A percentile compares a stretch with the other conserved stretches of the same genome.
These are phyloP conservation scores for Cladorrhinum sp. DNA, from an alignment of 2,329 filamentous ascomycete species.

Conservation along the genomic window DNA sequence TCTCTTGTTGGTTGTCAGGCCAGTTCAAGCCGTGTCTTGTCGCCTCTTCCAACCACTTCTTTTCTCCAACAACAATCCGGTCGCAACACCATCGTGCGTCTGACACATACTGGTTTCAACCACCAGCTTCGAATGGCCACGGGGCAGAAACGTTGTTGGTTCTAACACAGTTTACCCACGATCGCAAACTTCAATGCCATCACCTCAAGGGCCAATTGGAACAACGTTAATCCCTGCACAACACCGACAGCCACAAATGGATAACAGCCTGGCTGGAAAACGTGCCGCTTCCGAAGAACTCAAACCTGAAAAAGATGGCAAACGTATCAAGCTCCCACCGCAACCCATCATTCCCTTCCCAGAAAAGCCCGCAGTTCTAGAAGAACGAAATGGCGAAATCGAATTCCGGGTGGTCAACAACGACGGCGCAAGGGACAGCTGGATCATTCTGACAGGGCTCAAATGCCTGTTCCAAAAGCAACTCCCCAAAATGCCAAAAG, in stretches of 20 bases:
- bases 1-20: background rate
- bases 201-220: no score
- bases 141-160: no score
- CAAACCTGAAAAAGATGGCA: conserved; percentile 55
- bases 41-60: no score
- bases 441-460: conserved; percentile 90
- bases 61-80: no score
- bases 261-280: conserved; percentile 44
- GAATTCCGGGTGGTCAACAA: conserved; percentile 99
- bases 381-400: conserved; percentile 91
- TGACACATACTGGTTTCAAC: no score
- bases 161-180: no score
- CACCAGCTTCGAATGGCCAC: no score
- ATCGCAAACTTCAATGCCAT: no score
- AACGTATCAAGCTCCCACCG: conserved; percentile 55
- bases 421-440: conserved; percentile 79
- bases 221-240: no score
- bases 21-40: background rate
- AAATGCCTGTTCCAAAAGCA: conserved; percentile 99
- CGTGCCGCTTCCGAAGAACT: conserved; percentile 68
- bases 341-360: conserved; percentile 66
- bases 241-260: background rate
- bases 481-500: conserved; percentile 97
- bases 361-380: conserved; percentile 89
- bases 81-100: no score